phyloP scores from a whole-genome alignment of 805 yeast species.

The Candida pini region DNA sequence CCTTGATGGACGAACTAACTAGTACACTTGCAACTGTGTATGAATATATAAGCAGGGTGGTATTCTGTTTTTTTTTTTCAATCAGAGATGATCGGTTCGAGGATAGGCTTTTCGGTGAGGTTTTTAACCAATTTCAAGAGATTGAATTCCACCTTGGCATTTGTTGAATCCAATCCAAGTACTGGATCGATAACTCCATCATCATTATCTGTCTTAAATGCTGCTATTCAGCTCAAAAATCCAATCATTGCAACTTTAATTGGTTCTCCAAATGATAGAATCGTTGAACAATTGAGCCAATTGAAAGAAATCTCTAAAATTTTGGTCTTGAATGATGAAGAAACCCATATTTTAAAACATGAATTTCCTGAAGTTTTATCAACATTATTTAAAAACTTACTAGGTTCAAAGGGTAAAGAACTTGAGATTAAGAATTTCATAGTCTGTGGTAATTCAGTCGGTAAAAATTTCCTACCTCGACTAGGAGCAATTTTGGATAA shows the following conservation, averaged over 20 bases:
- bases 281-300: conserved; percentile 45
- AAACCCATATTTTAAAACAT: conserved; percentile 63
- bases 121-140: too few species aligned
- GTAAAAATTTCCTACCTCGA: conserved; percentile 83
- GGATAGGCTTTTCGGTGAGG: too few species aligned
- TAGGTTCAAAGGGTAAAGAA: too few species aligned
- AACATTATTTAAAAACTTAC: conserved; percentile 51
- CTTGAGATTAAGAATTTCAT: conserved; percentile 61
- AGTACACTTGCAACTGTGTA: too few species aligned
- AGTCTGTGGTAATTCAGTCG: conserved; percentile 79
- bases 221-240: conserved; percentile 70
- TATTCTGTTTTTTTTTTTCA: too few species aligned
- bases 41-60: too few species aligned
- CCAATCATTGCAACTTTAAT: conserved; percentile 76
- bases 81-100: too few species aligned
- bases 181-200: conserved; percentile 56
- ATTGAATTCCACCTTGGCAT: conserved; percentile 67
- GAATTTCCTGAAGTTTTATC: conserved; percentile 76
- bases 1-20: too few species aligned
- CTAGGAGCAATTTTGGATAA: conserved; percentile 77
- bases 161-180: conserved; percentile 62
- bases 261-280: conserved; percentile 55
- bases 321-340: conserved; percentile 49
- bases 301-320: conserved; percentile 51
- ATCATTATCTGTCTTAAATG: conserved; percentile 66